Percentiles rank a stretch among this genome's conserved stretches.
Conservation (phyloP, 176 grass and related monocot species). For the Chloris gayana region DNA sequence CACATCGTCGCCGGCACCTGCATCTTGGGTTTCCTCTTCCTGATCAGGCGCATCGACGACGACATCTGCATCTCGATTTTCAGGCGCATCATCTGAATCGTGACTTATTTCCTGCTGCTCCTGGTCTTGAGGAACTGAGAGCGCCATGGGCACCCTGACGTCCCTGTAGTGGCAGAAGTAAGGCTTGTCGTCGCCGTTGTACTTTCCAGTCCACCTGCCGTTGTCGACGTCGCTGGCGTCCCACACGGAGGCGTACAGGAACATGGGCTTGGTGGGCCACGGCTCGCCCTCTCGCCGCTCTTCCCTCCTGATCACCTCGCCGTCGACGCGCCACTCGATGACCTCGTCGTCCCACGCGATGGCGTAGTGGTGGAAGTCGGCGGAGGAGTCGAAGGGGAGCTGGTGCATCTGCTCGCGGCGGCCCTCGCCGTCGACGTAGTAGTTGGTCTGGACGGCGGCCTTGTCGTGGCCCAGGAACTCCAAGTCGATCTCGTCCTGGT, state of each 20-base stretch:
- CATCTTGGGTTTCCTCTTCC: neutral
- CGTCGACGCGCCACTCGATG: slow-evolving; percentile 79
- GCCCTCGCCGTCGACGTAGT: slow-evolving; percentile 48
- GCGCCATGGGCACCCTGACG: slow-evolving; percentile 51
- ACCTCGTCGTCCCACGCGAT: slow-evolving; percentile 49
- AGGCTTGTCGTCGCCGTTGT: slow-evolving; percentile 60
- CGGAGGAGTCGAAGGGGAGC: slow-evolving; percentile 60
- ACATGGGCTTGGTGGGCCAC: slow-evolving; percentile 82
- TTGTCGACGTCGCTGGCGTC: slow-evolving; percentile 62
- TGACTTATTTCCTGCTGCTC: neutral
- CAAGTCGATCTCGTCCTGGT: slow-evolving; percentile 83
- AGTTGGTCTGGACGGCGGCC: slow-evolving; percentile 71
- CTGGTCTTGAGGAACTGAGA: slow-evolving; percentile 28
- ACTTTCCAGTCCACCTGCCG: slow-evolving; percentile 65
- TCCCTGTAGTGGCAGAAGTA: slow-evolving; percentile 71
- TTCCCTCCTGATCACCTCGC: slow-evolving; percentile 50
- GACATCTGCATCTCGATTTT: neutral
- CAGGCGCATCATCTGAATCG: neutral
- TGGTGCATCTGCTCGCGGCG: slow-evolving; percentile 59
- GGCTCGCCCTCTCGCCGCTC: slow-evolving; percentile 48
- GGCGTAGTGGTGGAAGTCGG: slow-evolving; percentile 69
- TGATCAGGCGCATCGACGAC: neutral
- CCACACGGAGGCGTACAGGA: slow-evolving; percentile 75
- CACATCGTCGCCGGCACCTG: neutral
- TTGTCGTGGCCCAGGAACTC: slow-evolving; percentile 77